Conservation (phyloP, 768 basidiomycete genomes). For the Coprinopsis sp. region DNA sequence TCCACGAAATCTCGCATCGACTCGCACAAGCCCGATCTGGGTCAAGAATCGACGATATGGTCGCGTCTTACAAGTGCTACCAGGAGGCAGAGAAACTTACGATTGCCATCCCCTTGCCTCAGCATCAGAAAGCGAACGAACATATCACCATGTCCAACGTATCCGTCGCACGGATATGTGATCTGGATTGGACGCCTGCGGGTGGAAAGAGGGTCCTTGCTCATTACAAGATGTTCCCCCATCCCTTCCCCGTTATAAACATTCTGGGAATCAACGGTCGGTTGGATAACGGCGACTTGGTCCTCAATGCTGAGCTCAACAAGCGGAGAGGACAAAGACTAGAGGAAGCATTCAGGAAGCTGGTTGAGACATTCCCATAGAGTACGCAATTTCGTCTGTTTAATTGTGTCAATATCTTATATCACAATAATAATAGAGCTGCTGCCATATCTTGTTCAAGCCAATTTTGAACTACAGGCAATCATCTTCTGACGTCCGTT, state of each 20-base stretch:
- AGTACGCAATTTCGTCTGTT: too few relatives aligned
- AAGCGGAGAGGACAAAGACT: slow-evolving; percentile 25
- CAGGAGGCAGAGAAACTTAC: slow-evolving; percentile 9
- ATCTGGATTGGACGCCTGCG: neutral
- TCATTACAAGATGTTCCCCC: slow-evolving; percentile 33
- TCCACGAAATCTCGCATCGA: slow-evolving; percentile 23
- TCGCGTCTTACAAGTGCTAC: slow-evolving; percentile 24
- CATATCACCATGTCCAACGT: neutral
- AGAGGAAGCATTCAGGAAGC: slow-evolving; percentile 23
- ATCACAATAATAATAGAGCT: too few relatives aligned
- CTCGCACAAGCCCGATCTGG: slow-evolving; percentile 18
- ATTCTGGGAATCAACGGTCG: slow-evolving; percentile 34
- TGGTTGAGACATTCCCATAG: slow-evolving; percentile 5
- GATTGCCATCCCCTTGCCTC: neutral
- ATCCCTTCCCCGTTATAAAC: slow-evolving; percentile 29
- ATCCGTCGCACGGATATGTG: neutral
- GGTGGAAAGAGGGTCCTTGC: slow-evolving; percentile 15
- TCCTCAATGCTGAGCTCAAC: slow-evolving; percentile 33
- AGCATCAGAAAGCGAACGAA: neutral
- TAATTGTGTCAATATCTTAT: too few relatives aligned
- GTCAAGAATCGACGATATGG: slow-evolving; percentile 21
- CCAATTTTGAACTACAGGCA: too few relatives aligned
- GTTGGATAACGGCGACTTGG: slow-evolving; percentile 31
- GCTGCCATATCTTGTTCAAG: too few relatives aligned
- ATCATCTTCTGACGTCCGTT: too few relatives aligned